phyloP scores from a whole-genome alignment of 1,139 yeast genomes.

The Fermentozyma sake region DNA sequence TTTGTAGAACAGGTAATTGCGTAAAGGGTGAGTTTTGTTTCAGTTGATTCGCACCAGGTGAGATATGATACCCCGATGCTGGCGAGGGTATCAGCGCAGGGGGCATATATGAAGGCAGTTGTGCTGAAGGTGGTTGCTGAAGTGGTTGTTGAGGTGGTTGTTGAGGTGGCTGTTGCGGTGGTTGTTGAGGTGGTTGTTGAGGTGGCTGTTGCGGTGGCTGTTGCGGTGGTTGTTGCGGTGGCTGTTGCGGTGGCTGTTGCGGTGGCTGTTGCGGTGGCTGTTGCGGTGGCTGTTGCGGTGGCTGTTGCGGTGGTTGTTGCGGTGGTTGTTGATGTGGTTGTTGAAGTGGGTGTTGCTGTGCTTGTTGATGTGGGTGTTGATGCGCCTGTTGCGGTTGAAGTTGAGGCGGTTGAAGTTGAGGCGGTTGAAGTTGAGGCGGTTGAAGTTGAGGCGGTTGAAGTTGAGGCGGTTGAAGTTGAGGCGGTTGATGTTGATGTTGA shows the following conservation, averaged over 20 bases:
- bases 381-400: too few species aligned
- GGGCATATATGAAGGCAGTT: constrained; percentile 2
- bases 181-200: constrained; percentile 6
- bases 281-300: constrained; percentile 4
- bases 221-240: constrained; percentile 5
- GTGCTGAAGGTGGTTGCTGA: constrained; percentile 2
- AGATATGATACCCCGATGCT: too few species aligned
- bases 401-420: too few species aligned
- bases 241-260: constrained; percentile 6
- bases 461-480: too few species aligned
- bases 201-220: constrained; percentile 1
- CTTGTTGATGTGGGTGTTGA: background rate
- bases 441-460: too few species aligned
- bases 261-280: constrained; percentile 3
- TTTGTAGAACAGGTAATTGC: too few species aligned
- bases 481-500: constrained; percentile 3
- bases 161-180: constrained; percentile 3
- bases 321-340: constrained; percentile 1
- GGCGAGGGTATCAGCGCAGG: constrained; percentile 2
- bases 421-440: too few species aligned
- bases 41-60: too few species aligned
- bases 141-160: constrained; percentile 2
- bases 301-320: constrained; percentile 3
- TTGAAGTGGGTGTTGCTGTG: background rate
- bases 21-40: too few species aligned